phyloP scores from a whole-genome alignment of 2,329 filamentous ascomycete genomes.

The Corynespora cassiicola region DNA sequence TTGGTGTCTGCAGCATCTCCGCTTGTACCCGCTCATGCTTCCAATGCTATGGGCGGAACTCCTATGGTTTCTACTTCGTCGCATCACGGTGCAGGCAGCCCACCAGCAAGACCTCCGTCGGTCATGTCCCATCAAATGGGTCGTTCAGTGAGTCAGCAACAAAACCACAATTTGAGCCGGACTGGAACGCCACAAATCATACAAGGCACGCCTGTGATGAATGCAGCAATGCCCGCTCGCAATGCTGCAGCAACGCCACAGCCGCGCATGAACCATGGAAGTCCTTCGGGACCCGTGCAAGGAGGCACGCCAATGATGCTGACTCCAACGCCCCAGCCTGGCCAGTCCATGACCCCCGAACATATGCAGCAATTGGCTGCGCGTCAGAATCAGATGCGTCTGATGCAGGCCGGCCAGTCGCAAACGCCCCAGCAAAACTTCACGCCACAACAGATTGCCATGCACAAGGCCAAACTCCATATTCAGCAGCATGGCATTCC shows the following conservation, averaged over 20 bases:
- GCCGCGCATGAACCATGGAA: constrained; percentile 46
- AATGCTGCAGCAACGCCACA: constrained; percentile 46
- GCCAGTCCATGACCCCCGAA: constrained; percentile 42
- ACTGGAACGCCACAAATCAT: constrained; percentile 47
- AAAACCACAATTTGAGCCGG: constrained; percentile 41
- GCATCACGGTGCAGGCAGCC: constrained; percentile 45
- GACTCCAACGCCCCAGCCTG: constrained; percentile 37
- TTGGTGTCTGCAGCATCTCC: constrained; percentile 52
- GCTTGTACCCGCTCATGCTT: constrained; percentile 39
- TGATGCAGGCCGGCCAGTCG: constrained; percentile 37
- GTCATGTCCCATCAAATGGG: constrained; percentile 48
- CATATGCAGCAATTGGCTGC: constrained; percentile 37
- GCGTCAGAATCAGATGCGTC: constrained; percentile 29
- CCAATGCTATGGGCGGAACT: constrained; percentile 51
- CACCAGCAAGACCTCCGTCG: constrained; percentile 46
- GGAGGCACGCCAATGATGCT: constrained; percentile 47
- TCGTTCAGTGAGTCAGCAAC: constrained; percentile 46
- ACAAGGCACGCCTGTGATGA: constrained; percentile 47
- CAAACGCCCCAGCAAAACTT: constrained; percentile 25
- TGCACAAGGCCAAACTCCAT: constrained; percentile 40
- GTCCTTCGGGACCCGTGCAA: constrained; percentile 40
- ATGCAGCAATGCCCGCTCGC: constrained; percentile 42
- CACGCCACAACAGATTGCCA: constrained; percentile 32
- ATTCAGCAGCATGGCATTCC: constrained; percentile 41
- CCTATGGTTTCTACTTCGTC: constrained; percentile 51